Percentiles rank a stretch among this genome's conserved stretches.
These are phyloP conservation scores for Aspergillus aculeatus DNA, from an alignment of 2,329 filamentous ascomycete genomes.

Conservation along the genomic window DNA sequence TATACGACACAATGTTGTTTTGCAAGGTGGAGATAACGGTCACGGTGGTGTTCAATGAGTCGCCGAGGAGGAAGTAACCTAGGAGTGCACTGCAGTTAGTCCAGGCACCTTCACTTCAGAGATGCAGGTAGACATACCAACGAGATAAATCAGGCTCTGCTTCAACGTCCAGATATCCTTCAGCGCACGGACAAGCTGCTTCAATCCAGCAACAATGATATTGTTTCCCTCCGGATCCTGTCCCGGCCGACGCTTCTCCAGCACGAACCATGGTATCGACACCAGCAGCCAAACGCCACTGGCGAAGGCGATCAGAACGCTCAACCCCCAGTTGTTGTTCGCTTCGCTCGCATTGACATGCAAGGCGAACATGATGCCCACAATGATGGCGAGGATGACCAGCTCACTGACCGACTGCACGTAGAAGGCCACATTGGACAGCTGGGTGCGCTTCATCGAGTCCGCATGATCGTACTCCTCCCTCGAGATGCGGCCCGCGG, in stretches of 20 bases:
- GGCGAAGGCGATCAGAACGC: constrained; percentile 64
- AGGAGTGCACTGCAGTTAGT: neutral
- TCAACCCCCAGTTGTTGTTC: constrained; percentile 67
- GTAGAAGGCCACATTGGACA: constrained; percentile 65
- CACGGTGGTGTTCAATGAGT: constrained; percentile 68
- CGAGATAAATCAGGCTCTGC: constrained; percentile 65
- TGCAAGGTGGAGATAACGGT: constrained; percentile 67
- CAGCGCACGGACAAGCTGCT: constrained; percentile 60
- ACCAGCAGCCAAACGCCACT: constrained; percentile 64
- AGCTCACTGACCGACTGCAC: constrained; percentile 63
- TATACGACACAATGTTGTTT: constrained; percentile 64
- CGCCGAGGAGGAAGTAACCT: constrained; percentile 67
- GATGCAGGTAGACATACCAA: constrained; percentile 42
- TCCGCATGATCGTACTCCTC: constrained; percentile 62
- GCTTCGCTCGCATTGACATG: constrained; percentile 57
- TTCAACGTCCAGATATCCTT: constrained; percentile 63
- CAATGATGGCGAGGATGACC: constrained; percentile 62
- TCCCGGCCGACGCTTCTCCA: constrained; percentile 64
- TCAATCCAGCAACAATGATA: constrained; percentile 58
- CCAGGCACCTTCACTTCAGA: neutral
- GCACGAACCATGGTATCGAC: constrained; percentile 65
- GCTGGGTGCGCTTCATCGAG: constrained; percentile 59
- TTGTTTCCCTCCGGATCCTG: constrained; percentile 50
- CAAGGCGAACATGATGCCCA: constrained; percentile 63
- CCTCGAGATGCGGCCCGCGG: constrained; percentile 53